Evolutionary conservation across 2,329 filamentous ascomycete species (phyloP).

Genomic region (Escovopsis weberi): DNA sequence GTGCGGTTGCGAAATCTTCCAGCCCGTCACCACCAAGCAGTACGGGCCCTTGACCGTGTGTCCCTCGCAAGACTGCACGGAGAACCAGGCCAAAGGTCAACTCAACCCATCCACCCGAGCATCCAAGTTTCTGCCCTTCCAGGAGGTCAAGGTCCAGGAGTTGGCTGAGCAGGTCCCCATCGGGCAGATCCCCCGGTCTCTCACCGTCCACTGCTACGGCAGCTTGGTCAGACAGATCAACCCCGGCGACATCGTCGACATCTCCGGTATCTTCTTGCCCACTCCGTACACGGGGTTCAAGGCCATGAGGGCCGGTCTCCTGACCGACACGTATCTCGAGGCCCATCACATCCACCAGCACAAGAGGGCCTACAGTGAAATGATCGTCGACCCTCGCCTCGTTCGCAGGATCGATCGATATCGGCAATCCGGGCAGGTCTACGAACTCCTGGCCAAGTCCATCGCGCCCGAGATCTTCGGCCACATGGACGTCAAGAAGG

Average conservation of each 20-base stretch:
- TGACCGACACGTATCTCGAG: conserved; percentile 94
- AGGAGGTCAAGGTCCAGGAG: conserved; percentile 97
- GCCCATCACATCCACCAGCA: conserved; percentile 88
- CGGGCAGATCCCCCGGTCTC: conserved; percentile 83
- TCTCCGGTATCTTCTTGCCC: conserved; percentile 89
- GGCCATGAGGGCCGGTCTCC: conserved; percentile 86
- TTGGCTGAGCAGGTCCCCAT: conserved; percentile 99
- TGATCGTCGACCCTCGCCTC: conserved; percentile 67
- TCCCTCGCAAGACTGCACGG: conserved; percentile 76
- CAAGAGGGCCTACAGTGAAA: conserved; percentile 95
- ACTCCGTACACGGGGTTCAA: conserved; percentile 99
- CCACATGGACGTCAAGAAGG: conserved; percentile 95
- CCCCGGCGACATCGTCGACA: conserved; percentile 86
- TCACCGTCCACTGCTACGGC: conserved; percentile 84
- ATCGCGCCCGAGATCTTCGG: conserved; percentile 97
- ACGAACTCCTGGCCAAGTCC: conserved; percentile 88
- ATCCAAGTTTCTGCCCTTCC: conserved; percentile 93
- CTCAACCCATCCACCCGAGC: conserved; percentile 89
- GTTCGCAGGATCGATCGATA: conserved; percentile 76
- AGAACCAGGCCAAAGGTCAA: conserved; percentile 85
- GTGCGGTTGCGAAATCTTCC: conserved; percentile 94
- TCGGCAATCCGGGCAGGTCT: conserved; percentile 75
- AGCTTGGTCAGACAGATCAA: conserved; percentile 75
- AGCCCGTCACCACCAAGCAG: conserved; percentile 81
- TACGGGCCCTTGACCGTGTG: conserved; percentile 80